Evolutionary conservation across 495 filamentous ascomycete genomes (phyloP), one percentile per base, ranked within the genome.

Genomic region (Aspergillus conjunctus): DNA sequence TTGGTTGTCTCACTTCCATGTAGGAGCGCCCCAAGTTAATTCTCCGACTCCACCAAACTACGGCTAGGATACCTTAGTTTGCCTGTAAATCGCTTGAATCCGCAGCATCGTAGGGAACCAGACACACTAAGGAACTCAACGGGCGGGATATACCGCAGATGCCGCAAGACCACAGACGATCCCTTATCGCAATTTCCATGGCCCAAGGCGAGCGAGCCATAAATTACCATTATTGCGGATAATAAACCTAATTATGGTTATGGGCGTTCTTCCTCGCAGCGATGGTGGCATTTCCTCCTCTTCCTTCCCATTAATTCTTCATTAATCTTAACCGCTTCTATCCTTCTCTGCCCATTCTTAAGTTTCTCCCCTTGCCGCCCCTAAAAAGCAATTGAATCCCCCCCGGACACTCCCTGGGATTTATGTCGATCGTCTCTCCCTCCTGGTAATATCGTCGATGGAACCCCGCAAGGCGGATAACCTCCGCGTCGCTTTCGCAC

Each of bases 391-490:
- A 26, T 26, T 26, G 5, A 26, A 2, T 26, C 44, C 33, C 34
- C 62, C 17, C 18, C 43, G 10, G 4, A n/a, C 20, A 11, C 5
- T 17, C 17, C 9, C 17, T 21, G 17, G 3, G 10, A 20, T 20
- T 21, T 48, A 46, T 18, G 9, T 46, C 18, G 18, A 46, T 46
- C 17, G 20, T 5, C 44, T 48, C n/a, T 17, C 18, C 7, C n/a
- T 17, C 18, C 7, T 48, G 10, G 44, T 30, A 63, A 57, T 20
- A 41, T 37, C 51, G 17, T 60, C 61, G 54, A 71, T 62, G 69
- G 64, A 51, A 68, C 61, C 64, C 68, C 64, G 51, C 66, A 64
- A 21, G 43, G 50, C 60, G 54, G 56, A 56, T 51, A 53, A 44
- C 33, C 65, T 65, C 60, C 65, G 63, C 62, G 54, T 56, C 37